phyloP scores from a whole-genome alignment of 2,329 filamentous ascomycete genomes.

The Myotisia sp. region DNA sequence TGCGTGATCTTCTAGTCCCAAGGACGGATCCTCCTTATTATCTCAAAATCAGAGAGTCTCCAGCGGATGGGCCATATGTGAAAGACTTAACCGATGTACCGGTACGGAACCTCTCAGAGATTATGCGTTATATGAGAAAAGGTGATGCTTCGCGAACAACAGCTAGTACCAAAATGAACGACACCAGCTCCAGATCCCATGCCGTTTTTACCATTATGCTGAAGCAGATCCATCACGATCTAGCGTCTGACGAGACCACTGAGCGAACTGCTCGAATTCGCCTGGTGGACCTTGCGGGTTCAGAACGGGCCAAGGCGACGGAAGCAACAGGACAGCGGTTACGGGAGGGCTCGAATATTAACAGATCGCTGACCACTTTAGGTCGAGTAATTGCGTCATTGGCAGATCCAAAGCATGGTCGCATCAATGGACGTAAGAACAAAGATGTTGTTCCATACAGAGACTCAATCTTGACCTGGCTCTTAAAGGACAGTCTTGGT shows the following conservation, averaged over 20 bases:
- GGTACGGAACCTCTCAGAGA: constrained; percentile 72
- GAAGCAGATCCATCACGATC: constrained; percentile 95
- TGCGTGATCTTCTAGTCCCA: constrained; percentile 79
- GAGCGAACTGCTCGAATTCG: constrained; percentile 88
- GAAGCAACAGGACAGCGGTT: constrained; percentile 85
- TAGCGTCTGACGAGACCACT: constrained; percentile 94
- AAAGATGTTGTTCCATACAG: constrained; percentile 77
- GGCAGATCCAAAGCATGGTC: constrained; percentile 54
- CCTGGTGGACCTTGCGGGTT: constrained; percentile 86
- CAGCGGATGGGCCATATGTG: constrained; percentile 88
- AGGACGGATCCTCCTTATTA: constrained; percentile 71
- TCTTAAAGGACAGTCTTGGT: constrained; percentile 87
- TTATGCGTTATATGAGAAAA: constrained; percentile 77
- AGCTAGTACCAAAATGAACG: constrained; percentile 98
- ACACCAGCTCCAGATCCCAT: constrained; percentile 90
- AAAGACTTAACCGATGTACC: constrained; percentile 91
- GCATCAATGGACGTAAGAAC: constrained; percentile 39
- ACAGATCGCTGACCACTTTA: constrained; percentile 92
- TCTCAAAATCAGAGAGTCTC: constrained; percentile 92
- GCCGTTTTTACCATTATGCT: constrained; percentile 96
- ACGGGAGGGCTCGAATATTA: constrained; percentile 94
- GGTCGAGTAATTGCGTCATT: constrained; percentile 91
- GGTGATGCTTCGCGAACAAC: constrained; percentile 79
- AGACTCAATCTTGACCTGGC: constrained; percentile 70
- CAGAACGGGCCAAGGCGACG: constrained; percentile 85